Conservation (phyloP, 2,329 filamentous ascomycete genomes). For the Claviceps sp. region DNA sequence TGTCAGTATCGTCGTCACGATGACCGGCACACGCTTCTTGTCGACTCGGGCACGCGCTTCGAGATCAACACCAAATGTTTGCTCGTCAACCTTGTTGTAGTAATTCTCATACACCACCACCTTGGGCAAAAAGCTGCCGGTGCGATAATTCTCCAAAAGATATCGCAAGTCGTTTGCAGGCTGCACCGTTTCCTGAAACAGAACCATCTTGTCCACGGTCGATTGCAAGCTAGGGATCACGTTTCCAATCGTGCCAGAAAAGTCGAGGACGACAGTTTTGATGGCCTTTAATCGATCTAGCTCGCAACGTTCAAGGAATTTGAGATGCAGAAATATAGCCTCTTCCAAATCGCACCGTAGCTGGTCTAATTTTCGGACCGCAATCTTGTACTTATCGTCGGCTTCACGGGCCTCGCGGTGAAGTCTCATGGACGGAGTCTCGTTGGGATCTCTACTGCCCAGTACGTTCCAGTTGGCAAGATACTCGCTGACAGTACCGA, state of each 20-base stretch:
- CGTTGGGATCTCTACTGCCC: slow-evolving; percentile 72
- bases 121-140: slow-evolving; percentile 79
- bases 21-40: slow-evolving; percentile 83
- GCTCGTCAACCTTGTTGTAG: slow-evolving; percentile 94
- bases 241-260: slow-evolving; percentile 93
- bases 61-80: slow-evolving; percentile 96
- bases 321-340: slow-evolving; percentile 80
- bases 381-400: slow-evolving; percentile 85
- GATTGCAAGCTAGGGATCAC: slow-evolving; percentile 94
- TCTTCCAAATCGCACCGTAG: slow-evolving; percentile 92
- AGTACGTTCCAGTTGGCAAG: slow-evolving; percentile 86
- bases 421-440: slow-evolving; percentile 76
- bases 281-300: slow-evolving; percentile 92
- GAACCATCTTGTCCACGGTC: slow-evolving; percentile 95
- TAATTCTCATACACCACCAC: slow-evolving; percentile 97
- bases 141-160: slow-evolving; percentile 91
- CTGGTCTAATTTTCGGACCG: slow-evolving; percentile 75
- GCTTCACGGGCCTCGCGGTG: slow-evolving; percentile 80
- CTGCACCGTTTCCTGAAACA: slow-evolving; percentile 98
- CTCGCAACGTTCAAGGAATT: slow-evolving; percentile 95
- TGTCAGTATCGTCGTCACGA: slow-evolving; percentile 85
- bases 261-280: slow-evolving; percentile 95
- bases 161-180: slow-evolving; percentile 82
- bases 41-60: slow-evolving; percentile 87
- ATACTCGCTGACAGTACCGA: slow-evolving; percentile 77